Base-by-base conservation (phyloP, 306 rosid genomes). In the Astragalus glycyphyllos region DNA sequence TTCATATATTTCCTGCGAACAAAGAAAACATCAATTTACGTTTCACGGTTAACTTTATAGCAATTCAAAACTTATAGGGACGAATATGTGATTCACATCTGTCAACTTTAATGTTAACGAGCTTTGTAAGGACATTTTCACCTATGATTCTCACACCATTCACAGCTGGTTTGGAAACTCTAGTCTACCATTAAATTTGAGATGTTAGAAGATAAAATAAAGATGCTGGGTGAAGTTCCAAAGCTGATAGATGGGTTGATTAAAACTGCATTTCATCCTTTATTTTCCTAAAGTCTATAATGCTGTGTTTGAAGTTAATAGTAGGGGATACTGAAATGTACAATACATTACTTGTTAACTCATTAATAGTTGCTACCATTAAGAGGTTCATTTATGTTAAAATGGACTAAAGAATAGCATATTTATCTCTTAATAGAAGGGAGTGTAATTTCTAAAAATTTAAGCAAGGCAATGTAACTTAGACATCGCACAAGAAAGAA, bases 1-100 rank as follows among this genome's bases (percentile, higher is more conserved):
- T 47, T 81, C 72, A 84, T 65, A 74, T 70, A 62, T 73, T 79
- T 72, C 81, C 97, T 95, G 86, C 84, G 81, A 41, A 58, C 17
- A 51, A 58, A 14, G 14, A 72, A 29, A 37, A 66, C 48, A 62
- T 68, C 68, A 73, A 62, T 65, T 69, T 14, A 61, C 68, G 71
- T 58, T 65, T 69, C n/a, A 61, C 53, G 31, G 46, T 58, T 48
- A 66, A 59, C 68, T 40, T 45, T 10, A 14, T 49, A 50, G 64
- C 46, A 44, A 69, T 82, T 57, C 55, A 65, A n/a, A 51, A 29
- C 51, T 50, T 32, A 14, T 37, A 40, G 57, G 46, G 42, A 65
- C 45, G 70, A 46, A 65, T 11, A 40, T 65, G 42, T 11, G 15
- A 12, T 29, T 8, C 41, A 46, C 70, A 42, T 63, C 8, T 26